These are phyloP conservation scores for Pseudocercospora fuligena DNA, from an alignment of 2,329 filamentous ascomycete genomes.

Conservation along the genomic window DNA sequence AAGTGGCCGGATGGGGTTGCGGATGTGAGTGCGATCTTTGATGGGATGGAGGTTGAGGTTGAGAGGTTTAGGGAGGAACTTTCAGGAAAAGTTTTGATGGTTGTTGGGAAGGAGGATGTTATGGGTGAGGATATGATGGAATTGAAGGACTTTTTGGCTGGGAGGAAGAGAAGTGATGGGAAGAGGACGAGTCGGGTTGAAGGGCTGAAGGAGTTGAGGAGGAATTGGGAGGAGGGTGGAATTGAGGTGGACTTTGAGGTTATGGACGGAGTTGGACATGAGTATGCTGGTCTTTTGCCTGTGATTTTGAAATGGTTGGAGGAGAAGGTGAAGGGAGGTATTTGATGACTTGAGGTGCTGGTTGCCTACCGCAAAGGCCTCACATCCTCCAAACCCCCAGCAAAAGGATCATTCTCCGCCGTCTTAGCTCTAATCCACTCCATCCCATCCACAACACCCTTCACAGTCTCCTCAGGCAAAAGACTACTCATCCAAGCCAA, in stretches of 20 bases:
- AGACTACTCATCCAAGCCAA: not conserved
- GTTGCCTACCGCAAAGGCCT: too few relatives aligned
- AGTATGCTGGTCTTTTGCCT: slow-evolving; percentile 10
- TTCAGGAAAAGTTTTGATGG: slow-evolving; percentile 2
- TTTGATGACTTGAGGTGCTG: too few relatives aligned
- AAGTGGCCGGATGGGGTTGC: slow-evolving; percentile 18
- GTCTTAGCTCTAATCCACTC: too few relatives aligned
- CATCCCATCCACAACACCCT: not conserved
- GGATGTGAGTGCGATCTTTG: slow-evolving; percentile 10
- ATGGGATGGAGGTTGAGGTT: slow-evolving; percentile 12
- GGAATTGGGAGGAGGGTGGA: slow-evolving; percentile 19
- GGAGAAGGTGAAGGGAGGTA: not conserved
- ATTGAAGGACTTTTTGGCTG: slow-evolving; percentile 16
- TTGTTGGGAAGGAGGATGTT: slow-evolving; percentile 18
- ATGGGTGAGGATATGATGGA: slow-evolving; percentile 11
- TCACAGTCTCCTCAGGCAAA: not conserved
- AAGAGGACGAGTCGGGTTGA: slow-evolving; percentile 14
- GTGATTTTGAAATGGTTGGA: slow-evolving; percentile 13
- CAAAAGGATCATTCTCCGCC: too few relatives aligned
- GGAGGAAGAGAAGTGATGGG: slow-evolving; percentile 11
- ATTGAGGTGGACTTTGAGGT: slow-evolving; percentile 18
- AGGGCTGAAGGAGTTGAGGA: slow-evolving; percentile 11
- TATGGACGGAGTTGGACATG: slow-evolving; percentile 19
- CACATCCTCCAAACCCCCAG: too few relatives aligned
- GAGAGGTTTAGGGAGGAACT: slow-evolving; percentile 9